Evolutionary conservation across 305 asterid species (phyloP), one percentile per base, ranked within the genome.

Genomic region (Euphrasia arctica): DNA sequence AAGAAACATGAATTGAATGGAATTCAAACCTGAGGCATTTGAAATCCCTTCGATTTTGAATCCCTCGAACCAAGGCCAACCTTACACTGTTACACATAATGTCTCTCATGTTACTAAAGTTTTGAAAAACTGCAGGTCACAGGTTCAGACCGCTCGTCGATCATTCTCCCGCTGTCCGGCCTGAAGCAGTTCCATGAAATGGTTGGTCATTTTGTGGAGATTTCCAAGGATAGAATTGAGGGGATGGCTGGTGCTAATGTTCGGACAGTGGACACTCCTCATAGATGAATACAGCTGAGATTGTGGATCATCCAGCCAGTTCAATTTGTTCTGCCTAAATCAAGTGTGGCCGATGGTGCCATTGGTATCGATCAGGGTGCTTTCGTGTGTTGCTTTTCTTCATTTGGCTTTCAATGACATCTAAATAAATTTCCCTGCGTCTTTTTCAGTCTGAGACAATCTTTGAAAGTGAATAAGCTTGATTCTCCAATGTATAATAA

Each of bases 191-290:
- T 89, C 69, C 68, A 92, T 77, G 97, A 92, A 78, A 89, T 85
- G 96, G 87, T 92, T 68, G 95, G 98, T 57, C 98, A 92, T 74
- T 92, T 92, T 72, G 91, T 89, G 83, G 98, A 89, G 75, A 81
- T 92, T 58, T 83, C 91, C 1, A 92, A 92, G 74, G 98, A 89
- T 74, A 85, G 88, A 72, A 78, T 87, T 34, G 96, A 89, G 77
- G 97, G 95, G 58, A 80, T 82, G 82, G 71, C 83, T 4, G 87
- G 90, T 76, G 93, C 95, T 58, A 85, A 83, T 76, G 86, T 89
- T 61, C 83, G 96, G 69, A 88, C 95, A n/a, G 79, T 86, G 74
- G 96, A 91, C 60, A 81, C 98, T 62, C 95, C 90, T 52, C 95
- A 83, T 70, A 83, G 88, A 83, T 88, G 83, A 88, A 58, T 43